Conservation (phyloP, 495 filamentous ascomycete genomes). For the Letharia lupina region DNA sequence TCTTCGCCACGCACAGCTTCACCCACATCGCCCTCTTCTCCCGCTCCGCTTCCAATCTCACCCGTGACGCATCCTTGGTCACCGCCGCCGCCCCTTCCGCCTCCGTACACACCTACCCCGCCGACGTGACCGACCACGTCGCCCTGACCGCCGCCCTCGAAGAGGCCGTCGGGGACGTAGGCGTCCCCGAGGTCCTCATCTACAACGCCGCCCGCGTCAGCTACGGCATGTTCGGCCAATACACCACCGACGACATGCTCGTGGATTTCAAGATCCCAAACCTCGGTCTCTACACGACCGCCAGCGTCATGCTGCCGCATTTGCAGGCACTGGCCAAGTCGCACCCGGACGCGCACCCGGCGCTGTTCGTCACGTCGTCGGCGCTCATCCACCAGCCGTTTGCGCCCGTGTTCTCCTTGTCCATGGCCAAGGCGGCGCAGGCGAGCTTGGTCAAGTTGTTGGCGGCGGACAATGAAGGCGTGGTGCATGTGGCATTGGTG, state of each 20-base stretch:
- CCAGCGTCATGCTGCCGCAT: constrained; percentile 53
- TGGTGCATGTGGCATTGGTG: constrained; percentile 21
- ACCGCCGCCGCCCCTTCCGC: constrained; percentile 15
- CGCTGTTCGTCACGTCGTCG: constrained; percentile 18
- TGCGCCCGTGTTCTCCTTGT: constrained; percentile 18
- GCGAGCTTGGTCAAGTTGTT: constrained; percentile 19
- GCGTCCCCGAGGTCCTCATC: constrained; percentile 19
- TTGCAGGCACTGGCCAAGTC: constrained; percentile 44
- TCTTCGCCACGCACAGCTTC: constrained; percentile 16
- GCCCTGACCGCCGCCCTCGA: constrained; percentile 16
- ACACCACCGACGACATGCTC: constrained; percentile 17
- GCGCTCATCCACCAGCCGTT: constrained; percentile 19
- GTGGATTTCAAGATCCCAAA: constrained; percentile 21
- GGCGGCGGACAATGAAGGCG: constrained; percentile 19
- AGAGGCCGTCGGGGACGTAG: constrained; percentile 16
- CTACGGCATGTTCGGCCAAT: constrained; percentile 15
- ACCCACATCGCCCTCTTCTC: constrained; percentile 19
- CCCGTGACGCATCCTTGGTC: constrained; percentile 12
- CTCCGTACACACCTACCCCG: constrained; percentile 11
- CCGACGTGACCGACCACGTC: constrained; percentile 18
- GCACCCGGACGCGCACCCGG: constrained; percentile 14
- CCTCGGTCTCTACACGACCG: constrained; percentile 21
- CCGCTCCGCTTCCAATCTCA: constrained; percentile 16
- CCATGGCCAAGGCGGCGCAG: constrained; percentile 22
- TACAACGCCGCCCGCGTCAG: constrained; percentile 25